These are phyloP conservation scores for Ophiocytium majus DNA, from an alignment of 352 stramenopile species.

Conservation along the genomic window DNA sequence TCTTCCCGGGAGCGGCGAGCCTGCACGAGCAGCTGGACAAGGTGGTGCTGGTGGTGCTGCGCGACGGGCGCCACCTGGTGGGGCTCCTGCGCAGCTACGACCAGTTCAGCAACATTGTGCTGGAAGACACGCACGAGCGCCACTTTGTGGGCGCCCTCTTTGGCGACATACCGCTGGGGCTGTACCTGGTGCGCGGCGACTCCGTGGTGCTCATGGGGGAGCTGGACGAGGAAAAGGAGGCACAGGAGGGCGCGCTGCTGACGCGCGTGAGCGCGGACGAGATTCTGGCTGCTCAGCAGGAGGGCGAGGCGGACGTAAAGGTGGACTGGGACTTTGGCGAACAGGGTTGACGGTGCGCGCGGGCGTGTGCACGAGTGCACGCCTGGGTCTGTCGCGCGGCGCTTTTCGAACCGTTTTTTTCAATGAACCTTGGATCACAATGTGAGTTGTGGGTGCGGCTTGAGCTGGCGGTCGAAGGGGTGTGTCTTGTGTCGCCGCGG, in stretches of 20 bases:
- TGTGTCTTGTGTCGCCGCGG: too few relatives aligned
- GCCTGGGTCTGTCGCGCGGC: too few relatives aligned
- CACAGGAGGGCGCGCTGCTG: constrained; percentile 31
- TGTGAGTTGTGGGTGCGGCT: background rate
- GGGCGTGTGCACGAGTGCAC: background rate
- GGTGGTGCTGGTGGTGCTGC: constrained; percentile 70
- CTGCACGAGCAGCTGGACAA: constrained; percentile 74
- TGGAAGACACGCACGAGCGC: constrained; percentile 89
- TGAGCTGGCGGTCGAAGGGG: too few relatives aligned
- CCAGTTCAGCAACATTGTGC: constrained; percentile 89
- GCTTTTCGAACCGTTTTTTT: too few relatives aligned
- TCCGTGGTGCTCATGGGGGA: constrained; percentile 72
- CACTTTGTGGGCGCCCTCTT: constrained; percentile 68
- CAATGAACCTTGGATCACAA: background rate
- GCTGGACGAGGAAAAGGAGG: constrained; percentile 58
- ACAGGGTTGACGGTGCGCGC: background rate
- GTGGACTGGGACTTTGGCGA: constrained; percentile 20
- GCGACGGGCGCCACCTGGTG: constrained; percentile 87
- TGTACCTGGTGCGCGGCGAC: constrained; percentile 91
- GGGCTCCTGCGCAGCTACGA: constrained; percentile 70
- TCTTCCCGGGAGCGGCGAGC: constrained; percentile 69
- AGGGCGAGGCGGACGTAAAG: background rate
- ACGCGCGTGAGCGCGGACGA: constrained; percentile 51
- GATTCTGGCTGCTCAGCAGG: constrained; percentile 54
- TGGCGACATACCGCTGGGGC: constrained; percentile 87